These are phyloP conservation scores for Nigrograna mackinnonii DNA, from an alignment of 2,329 filamentous ascomycete genomes.

Conservation along the genomic window DNA sequence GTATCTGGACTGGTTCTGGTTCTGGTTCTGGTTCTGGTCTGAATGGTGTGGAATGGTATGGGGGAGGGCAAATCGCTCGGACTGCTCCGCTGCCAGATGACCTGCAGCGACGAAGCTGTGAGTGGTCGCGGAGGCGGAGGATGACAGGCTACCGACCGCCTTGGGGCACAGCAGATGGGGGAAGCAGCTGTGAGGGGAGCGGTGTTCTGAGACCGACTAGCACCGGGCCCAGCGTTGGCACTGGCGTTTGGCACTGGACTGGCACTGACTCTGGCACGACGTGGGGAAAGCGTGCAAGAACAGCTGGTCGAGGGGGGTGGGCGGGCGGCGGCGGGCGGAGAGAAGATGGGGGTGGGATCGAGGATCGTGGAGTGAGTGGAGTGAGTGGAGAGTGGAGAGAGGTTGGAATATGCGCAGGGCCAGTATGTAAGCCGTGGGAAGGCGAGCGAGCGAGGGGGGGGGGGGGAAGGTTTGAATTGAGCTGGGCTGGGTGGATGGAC, in stretches of 20 bases:
- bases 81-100: conserved; percentile 19
- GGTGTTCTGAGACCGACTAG: too few species aligned
- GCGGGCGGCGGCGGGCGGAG: background rate
- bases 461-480: background rate
- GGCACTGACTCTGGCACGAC: too few species aligned
- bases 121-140: conserved; percentile 12
- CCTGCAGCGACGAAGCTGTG: conserved; percentile 12
- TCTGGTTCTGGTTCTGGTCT: too few species aligned
- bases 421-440: background rate
- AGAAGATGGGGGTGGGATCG: background rate
- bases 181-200: background rate
- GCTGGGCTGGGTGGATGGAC: background rate
- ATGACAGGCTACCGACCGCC: background rate
- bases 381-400: background rate
- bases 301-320: background rate
- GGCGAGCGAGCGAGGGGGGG: background rate
- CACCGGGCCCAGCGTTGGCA: too few species aligned
- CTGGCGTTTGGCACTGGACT: too few species aligned
- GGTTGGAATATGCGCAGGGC: background rate
- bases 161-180: background rate
- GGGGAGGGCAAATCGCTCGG: conserved; percentile 4
- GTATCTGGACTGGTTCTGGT: too few species aligned
- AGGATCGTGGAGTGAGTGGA: background rate
- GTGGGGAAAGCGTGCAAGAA: too few species aligned
- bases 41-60: too few species aligned